Base-by-base conservation (phyloP, 495 filamentous ascomycete genomes). In the Pseudevernia furfuracea region DNA sequence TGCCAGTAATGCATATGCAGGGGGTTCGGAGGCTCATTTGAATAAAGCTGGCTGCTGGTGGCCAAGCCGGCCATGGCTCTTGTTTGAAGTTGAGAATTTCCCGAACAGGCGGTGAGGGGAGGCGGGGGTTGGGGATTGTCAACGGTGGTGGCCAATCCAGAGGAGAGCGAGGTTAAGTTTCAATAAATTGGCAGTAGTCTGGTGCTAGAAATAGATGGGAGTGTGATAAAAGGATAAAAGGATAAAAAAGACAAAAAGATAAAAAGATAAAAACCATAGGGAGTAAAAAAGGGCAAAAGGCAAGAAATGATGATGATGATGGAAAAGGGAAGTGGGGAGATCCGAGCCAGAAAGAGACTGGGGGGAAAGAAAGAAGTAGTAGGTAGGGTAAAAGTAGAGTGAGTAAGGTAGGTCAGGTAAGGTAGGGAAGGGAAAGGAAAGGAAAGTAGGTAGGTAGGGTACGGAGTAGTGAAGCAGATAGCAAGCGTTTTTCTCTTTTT, bases 21-120 rank as follows among this genome's bases (percentile, higher is more conserved):
- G 41, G 44, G 60, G 11, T 58, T 38, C 32, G 43, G 65, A 58
- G 52, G 41, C 59, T 48, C 59, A 52, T 66, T 62, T 39, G 38
- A 48, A 38, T 66, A 62, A 34, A 59, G 36, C 32, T 62, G 59
- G 23, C 60, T 63, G 67, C 63, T 59, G 57, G 67, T 59, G 48
- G 67, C 60, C 56, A 61, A 56, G 36, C 60, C 37, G 52, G 64
- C 64, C 67, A 69, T 69, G 37, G 65, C 53, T 58, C 25, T 44
- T 61, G 60, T 21, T 21, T 57, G 64, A 64, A 41, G 59, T 66
- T 60, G 43, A 63, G 64, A 64, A 58, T 69, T 66, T 25, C 60
- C 60, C 41, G 44, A 69, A 69, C 32, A 69, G 67, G 67, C 67
- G 67, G 67, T 69, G 67, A 61, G 64, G 7, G 49, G 60, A 62